These are phyloP conservation scores for Musa schizocarpa DNA, from an alignment of 176 grass and related monocot genomes.

Conservation along the genomic window DNA sequence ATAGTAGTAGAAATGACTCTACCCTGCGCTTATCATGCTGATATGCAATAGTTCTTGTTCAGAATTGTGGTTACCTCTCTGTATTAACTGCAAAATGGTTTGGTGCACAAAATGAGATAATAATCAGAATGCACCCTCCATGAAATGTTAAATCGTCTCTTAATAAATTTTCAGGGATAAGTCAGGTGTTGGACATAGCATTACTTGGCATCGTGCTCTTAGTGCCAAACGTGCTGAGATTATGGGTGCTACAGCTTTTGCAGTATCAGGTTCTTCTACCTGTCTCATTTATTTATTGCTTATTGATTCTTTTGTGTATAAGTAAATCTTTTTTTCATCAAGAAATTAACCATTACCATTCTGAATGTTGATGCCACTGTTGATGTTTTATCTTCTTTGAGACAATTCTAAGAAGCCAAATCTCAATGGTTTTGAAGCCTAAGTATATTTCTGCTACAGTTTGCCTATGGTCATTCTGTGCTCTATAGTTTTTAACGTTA, in stretches of 20 bases:
- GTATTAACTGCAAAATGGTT: background rate
- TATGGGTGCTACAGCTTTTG: conserved; percentile 69
- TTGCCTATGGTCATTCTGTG: background rate
- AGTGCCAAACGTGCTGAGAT: conserved; percentile 60
- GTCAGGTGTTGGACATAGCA: conserved; percentile 76
- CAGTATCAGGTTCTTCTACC: conserved; percentile 57
- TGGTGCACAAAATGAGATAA: background rate
- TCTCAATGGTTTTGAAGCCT: background rate
- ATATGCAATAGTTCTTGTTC: background rate
- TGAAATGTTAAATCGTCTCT: conserved; percentile 3
- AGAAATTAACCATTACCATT: too few relatives aligned
- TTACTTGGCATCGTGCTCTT: conserved; percentile 61
- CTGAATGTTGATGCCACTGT: background rate
- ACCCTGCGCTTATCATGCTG: background rate
- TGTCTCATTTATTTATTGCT: background rate
- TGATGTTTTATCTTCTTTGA: background rate
- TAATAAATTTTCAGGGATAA: conserved; percentile 45
- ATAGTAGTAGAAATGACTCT: background rate
- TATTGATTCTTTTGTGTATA: background rate
- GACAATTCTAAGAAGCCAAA: background rate
- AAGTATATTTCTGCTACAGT: background rate
- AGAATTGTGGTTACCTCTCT: background rate
- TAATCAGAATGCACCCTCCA: background rate
- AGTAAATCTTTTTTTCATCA: too few relatives aligned
- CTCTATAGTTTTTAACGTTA: background rate